Evolutionary conservation across 164 flowering plant genomes (phyloP), one percentile per base, ranked within the genome.

Genomic region (Dillenia suffruticosa): DNA sequence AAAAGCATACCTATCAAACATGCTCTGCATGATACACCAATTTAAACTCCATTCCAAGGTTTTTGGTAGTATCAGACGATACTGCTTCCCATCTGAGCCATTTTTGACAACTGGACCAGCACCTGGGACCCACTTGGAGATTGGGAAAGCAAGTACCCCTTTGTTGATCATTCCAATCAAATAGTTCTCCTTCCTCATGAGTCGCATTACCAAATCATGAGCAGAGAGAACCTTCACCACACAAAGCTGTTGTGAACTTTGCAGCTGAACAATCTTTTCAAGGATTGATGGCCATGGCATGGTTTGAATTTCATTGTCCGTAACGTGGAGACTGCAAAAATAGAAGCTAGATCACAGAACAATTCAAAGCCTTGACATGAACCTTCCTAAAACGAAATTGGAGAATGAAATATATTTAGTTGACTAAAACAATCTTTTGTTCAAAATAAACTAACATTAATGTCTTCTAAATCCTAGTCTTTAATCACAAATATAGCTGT

Each of bases 171-270:
- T 86, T 58, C 96, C 99, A 64, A 95, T 92, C 80, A 95, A 79
- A 74, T 92, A 95, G 63, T 95, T 95, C 63, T 92, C 99, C 79
- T 95, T 95, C 70, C 99, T 83, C 99, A 95, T 95, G 68, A 95
- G 72, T 57, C 99, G 81, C 99, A 95, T 90, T 19, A 92, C 81
- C 51, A 90, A 78, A 73, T 95, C 97, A 77, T 92, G 99, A 53
- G 87, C 88, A 61, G 96, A 82, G 51, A 95, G 91, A 76, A 89
- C 87, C 81, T 83, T 95, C 55, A 90, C 94, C 63, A 92, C 91
- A 74, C 96, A 95, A 13, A 95, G 82, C 67, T 80, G 89, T 54
- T 83, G 87, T 10, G 87, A 77, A 46, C 78, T 78, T 76, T 92
- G 99, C 17, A 87, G 61, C 66, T 73, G 83, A 72, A 92, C 87